Evolutionary conservation across 257 asterid species (phyloP), one percentile per base, ranked within the genome.

Genomic region (Penstemon eatonii): DNA sequence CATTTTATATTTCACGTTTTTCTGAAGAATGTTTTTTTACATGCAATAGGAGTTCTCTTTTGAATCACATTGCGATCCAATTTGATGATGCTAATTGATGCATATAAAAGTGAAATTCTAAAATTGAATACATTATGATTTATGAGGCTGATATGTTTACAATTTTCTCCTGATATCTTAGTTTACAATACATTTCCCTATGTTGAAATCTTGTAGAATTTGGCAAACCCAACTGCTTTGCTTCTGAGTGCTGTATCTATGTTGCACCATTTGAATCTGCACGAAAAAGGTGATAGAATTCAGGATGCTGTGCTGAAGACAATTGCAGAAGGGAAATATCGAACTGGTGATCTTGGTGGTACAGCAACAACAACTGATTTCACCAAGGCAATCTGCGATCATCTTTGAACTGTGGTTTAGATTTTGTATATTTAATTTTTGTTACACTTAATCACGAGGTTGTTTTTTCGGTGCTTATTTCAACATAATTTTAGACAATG

Each of bases 301-400:
- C 98, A 92, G 79, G 83, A 83, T 11, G 98, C 96, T 3, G 77
- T 92, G 59, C 64, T 92, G 82, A 86, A 81, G 53, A 92, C 98
- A 2, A 92, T 89, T 66, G 94, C 97, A 12, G 97, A 89, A 71
- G 97, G 97, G 18, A 89, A 86, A 78, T 89, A 86, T 80, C 75
- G 98, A 74, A 89, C 98, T 12, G 92, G 83, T 8, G 98, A 92
- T 75, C 98, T 92, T 53, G 98, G 98, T 36, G 98, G 98, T n/a
- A 86, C 78, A 55, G 72, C 98, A 13, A 74, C 88, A 2, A 92
- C 98, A 7, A 72, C 89, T 0, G 98, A 89, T 11, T 92, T 89
- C 81, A 92, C 98, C 25, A 82, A 87, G 19, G 97, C 97, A 36
- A 92, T 89, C 67, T 87, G 96, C 36, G 96, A 87, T 58, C 33